Evolutionary conservation across 2,329 filamentous ascomycete genomes (phyloP).

Genomic region (Magnaporthiopsis rhizophila): DNA sequence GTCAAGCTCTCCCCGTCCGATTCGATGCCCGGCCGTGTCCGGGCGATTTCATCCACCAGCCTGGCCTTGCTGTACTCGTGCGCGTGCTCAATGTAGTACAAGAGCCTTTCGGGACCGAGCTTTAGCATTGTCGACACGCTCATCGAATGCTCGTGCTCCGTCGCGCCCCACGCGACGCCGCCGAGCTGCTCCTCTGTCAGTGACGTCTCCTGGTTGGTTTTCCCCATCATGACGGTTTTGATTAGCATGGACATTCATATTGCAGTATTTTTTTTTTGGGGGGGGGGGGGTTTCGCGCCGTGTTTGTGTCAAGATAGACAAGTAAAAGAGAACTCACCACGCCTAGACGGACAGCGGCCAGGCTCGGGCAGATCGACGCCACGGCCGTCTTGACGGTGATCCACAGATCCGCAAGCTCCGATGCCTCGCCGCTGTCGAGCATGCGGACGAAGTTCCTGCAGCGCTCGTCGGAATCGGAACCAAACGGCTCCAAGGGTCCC

Average conservation of each 20-base stretch:
- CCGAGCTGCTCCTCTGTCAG: conserved; percentile 16
- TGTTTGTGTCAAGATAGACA: too few relatives aligned
- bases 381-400: conserved; percentile 36
- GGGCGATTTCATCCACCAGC: conserved; percentile 33
- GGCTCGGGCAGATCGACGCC: conserved; percentile 35
- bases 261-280: not conserved
- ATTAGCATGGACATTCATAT: not conserved
- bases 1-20: conserved; percentile 36
- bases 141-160: conserved; percentile 20
- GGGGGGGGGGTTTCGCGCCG: too few relatives aligned
- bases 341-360: conserved; percentile 27
- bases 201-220: conserved; percentile 13
- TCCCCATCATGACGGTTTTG: not conserved
- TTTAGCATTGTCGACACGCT: conserved; percentile 34
- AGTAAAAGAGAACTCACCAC: conserved; percentile 20
- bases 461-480: conserved; percentile 28
- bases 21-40: conserved; percentile 33
- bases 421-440: conserved; percentile 33
- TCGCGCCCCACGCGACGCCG: conserved; percentile 21
- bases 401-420: conserved; percentile 38
- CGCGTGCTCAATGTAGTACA: conserved; percentile 38
- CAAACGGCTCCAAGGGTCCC: conserved; percentile 13
- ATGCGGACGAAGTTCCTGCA: conserved; percentile 32
- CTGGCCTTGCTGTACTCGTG: conserved; percentile 37
- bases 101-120: conserved; percentile 40